phyloP scores from a whole-genome alignment of 164 flowering plant species.

The Magnolia sinica region DNA sequence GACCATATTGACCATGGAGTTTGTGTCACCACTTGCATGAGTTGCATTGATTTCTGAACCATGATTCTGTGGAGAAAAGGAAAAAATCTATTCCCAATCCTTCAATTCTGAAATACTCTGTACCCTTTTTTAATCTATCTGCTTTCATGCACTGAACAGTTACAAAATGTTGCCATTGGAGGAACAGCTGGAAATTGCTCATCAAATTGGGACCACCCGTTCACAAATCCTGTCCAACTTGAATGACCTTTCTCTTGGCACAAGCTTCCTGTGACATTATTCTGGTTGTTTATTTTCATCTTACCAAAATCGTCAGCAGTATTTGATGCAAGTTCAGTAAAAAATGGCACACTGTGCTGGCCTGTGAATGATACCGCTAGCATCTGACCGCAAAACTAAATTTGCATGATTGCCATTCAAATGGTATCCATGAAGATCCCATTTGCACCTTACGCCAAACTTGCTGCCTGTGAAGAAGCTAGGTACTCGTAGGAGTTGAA shows the following conservation, averaged over 20 bases:
- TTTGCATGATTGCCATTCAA: background rate
- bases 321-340: slow-evolving; percentile 1
- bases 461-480: background rate
- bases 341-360: background rate
- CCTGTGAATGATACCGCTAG: background rate
- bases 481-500: background rate
- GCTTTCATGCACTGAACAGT: slow-evolving; percentile 30
- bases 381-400: background rate
- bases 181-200: slow-evolving; percentile 81
- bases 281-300: background rate
- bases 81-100: background rate
- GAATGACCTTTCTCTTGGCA: slow-evolving; percentile 70
- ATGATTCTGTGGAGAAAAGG: no score
- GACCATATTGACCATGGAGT: no score
- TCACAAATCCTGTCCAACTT: slow-evolving; percentile 74
- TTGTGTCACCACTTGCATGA: no score
- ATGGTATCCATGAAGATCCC: background rate
- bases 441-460: background rate
- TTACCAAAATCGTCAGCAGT: background rate
- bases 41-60: no score
- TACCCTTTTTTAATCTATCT: background rate
- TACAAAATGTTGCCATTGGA: slow-evolving; percentile 87
- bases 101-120: background rate
- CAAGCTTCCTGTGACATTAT: slow-evolving; percentile 66
- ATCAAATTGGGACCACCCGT: slow-evolving; percentile 89